Evolutionary conservation across 805 yeast species (phyloP).

Genomic region (Candida incommunis): DNA sequence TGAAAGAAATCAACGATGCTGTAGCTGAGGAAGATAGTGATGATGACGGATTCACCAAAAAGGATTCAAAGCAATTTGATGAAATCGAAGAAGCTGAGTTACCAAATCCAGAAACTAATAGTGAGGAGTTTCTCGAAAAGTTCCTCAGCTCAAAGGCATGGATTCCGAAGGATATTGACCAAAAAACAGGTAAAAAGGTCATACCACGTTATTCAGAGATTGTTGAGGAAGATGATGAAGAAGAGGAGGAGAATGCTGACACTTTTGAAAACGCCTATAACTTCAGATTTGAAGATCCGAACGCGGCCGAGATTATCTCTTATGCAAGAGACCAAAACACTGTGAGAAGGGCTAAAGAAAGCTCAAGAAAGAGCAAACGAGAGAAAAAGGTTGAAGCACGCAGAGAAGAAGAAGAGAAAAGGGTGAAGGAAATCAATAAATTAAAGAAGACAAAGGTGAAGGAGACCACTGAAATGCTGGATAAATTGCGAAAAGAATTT

Average conservation of each 20-base stretch:
- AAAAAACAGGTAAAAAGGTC: slow-evolving; percentile 31
- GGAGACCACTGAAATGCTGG: slow-evolving; percentile 58
- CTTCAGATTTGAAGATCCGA: slow-evolving; percentile 87
- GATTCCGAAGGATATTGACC: slow-evolving; percentile 64
- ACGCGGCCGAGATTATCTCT: slow-evolving; percentile 78
- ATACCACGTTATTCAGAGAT: slow-evolving; percentile 20
- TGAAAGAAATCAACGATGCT: slow-evolving; percentile 56
- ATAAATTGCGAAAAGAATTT: slow-evolving; percentile 49
- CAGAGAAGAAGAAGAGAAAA: slow-evolving; percentile 36
- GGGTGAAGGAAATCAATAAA: slow-evolving; percentile 48
- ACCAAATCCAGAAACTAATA: slow-evolving; percentile 54
- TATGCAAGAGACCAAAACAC: slow-evolving; percentile 92
- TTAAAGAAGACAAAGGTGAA: slow-evolving; percentile 66
- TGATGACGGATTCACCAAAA: slow-evolving; percentile 37
- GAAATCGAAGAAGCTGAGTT: slow-evolving; percentile 22
- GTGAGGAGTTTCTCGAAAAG: slow-evolving; percentile 56
- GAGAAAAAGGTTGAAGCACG: slow-evolving; percentile 48
- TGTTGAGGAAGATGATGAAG: slow-evolving; percentile 55
- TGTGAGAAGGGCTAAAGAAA: slow-evolving; percentile 62
- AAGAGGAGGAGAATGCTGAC: slow-evolving; percentile 86
- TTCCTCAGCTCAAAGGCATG: slow-evolving; percentile 73
- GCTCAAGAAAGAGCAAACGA: slow-evolving; percentile 70
- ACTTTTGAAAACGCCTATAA: slow-evolving; percentile 85
- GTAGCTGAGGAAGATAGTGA: slow-evolving; percentile 31
- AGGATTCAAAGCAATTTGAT: slow-evolving; percentile 37